phyloP scores from a whole-genome alignment of 2,329 filamentous ascomycete species.

The Pseudocercospora cruenta region DNA sequence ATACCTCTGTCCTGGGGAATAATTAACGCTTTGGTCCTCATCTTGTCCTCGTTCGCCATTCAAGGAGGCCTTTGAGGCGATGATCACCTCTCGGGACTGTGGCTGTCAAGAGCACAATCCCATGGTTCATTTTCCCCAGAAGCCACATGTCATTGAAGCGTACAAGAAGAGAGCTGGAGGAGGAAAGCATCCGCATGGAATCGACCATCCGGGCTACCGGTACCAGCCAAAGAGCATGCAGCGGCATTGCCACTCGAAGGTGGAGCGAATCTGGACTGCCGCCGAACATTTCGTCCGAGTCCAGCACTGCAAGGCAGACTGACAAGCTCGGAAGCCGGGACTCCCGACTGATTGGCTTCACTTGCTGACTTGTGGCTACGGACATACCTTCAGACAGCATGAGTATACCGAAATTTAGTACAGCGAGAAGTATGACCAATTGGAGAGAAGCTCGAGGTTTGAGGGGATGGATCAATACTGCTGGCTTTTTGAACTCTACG shows the following conservation, averaged over 20 bases:
- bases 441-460: not conserved
- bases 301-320: not conserved
- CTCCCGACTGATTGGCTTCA: not conserved
- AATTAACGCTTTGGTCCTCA: slow-evolving; percentile 79
- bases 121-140: not conserved
- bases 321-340: not conserved
- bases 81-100: not conserved
- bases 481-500: not conserved
- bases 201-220: not conserved
- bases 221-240: not conserved
- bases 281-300: not conserved
- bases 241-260: not conserved
- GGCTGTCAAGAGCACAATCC: not conserved
- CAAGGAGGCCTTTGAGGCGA: slow-evolving; percentile 75
- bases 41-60: slow-evolving; percentile 90
- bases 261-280: not conserved
- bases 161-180: slow-evolving; percentile 16
- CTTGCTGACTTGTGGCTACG: not conserved
- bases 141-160: slow-evolving; percentile 8
- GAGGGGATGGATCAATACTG: not conserved
- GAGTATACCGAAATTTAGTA: not conserved
- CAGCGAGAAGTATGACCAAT: not conserved
- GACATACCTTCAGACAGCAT: not conserved
- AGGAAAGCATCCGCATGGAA: slow-evolving; percentile 13
- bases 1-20: slow-evolving; percentile 87